Evolutionary conservation across 1,139 yeast species (phyloP).

Genomic region (Magnusiomyces tetraspermus): DNA sequence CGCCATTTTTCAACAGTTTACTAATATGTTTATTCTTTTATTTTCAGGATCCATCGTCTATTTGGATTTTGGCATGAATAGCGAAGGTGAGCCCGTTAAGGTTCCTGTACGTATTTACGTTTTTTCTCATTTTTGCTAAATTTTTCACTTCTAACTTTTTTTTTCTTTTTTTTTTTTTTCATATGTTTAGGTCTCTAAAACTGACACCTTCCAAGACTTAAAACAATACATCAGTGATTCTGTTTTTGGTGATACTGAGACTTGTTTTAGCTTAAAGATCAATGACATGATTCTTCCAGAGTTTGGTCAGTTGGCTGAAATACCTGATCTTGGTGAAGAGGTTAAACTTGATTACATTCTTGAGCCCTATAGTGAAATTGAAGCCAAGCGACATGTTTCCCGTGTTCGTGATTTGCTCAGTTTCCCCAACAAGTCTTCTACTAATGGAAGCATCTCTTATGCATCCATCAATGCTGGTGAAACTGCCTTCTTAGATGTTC

Average conservation of each 20-base stretch:
- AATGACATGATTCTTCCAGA: slow-evolving; percentile 34
- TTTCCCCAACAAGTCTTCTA: slow-evolving; percentile 27
- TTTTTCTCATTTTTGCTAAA: background rate
- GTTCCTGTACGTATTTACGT: background rate
- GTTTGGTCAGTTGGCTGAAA: slow-evolving; percentile 25
- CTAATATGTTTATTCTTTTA: background rate
- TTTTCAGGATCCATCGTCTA: background rate
- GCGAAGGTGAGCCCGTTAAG: background rate
- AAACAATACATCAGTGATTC: slow-evolving; percentile 47
- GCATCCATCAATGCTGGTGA: slow-evolving; percentile 34
- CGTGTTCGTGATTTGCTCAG: slow-evolving; percentile 42
- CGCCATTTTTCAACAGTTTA: background rate
- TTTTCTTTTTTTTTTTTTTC: too few species aligned
- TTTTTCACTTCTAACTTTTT: background rate
- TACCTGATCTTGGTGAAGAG: slow-evolving; percentile 24
- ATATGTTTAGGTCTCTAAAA: slow-evolving; percentile 14
- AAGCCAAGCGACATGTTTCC: slow-evolving; percentile 40
- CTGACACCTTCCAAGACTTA: slow-evolving; percentile 50
- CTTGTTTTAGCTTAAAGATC: slow-evolving; percentile 46
- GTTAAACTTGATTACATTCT: slow-evolving; percentile 33
- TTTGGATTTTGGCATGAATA: background rate
- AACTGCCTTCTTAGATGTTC: slow-evolving; percentile 32
- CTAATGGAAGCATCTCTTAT: slow-evolving; percentile 24
- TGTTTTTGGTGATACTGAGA: slow-evolving; percentile 45
- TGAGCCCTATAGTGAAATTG: slow-evolving; percentile 39